A percentile compares a stretch with the other conserved stretches of the same genome.
Conservation (phyloP, 139 green algal genomes). For the Auxenochlorella pyrenoidosa region DNA sequence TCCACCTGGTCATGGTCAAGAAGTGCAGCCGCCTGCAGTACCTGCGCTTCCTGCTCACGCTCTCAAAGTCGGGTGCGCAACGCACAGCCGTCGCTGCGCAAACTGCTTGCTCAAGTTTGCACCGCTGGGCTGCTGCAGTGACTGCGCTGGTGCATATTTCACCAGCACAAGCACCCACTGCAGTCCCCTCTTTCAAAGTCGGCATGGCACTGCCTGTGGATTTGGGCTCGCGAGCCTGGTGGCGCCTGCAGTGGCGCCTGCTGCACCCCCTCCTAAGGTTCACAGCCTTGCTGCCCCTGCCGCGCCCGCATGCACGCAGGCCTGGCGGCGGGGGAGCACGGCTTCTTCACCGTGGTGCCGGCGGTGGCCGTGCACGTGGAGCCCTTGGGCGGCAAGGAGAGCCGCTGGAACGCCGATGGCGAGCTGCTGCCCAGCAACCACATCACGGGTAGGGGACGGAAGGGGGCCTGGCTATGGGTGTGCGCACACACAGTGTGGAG, state of each 20-base stretch:
- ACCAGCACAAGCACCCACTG: no score
- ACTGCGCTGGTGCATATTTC: no score
- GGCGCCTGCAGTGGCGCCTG: no score
- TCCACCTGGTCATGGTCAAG: conserved; percentile 82
- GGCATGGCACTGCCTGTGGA: no score
- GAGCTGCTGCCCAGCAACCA: conserved; percentile 33
- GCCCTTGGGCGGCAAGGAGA: conserved; percentile 15
- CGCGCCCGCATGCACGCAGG: conserved; percentile 34
- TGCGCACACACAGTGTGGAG: no score
- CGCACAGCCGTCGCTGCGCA: no score
- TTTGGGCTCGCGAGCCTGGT: no score
- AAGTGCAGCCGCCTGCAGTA: conserved; percentile 68
- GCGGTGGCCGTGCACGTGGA: conserved; percentile 24
- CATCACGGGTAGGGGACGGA: conserved; percentile 62
- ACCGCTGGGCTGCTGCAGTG: no score
- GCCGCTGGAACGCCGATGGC: conserved; percentile 21
- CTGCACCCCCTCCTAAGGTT: no score
- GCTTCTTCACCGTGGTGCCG: conserved; percentile 36
- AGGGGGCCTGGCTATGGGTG: not conserved
- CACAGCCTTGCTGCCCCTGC: no score
- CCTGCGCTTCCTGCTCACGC: conserved; percentile 77
- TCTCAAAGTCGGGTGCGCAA: conserved; percentile 39
- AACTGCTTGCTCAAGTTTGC: no score
- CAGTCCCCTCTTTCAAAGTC: no score
- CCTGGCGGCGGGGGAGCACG: conserved; percentile 58